These are phyloP conservation scores for Aaosphaeria pasadenensis DNA, from an alignment of 2,329 filamentous ascomycete genomes.

Conservation along the genomic window DNA sequence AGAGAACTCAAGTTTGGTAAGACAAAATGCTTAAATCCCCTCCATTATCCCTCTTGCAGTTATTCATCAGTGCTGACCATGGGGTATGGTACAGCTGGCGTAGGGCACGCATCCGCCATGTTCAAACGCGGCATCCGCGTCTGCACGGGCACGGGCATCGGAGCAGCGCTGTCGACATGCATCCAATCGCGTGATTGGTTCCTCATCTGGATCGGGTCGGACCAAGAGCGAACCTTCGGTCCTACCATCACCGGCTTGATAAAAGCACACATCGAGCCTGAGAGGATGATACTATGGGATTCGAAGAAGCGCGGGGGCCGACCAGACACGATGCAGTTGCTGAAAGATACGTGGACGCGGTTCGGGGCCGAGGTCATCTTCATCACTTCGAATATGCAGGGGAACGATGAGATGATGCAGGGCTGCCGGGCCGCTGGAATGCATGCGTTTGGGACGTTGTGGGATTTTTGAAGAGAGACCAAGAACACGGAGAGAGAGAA, in stretches of 20 bases:
- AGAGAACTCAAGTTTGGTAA: constrained; percentile 34
- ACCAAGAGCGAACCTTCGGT: constrained; percentile 34
- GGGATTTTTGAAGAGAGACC: constrained; percentile 24
- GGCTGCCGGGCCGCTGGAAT: constrained; percentile 27
- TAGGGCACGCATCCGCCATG: constrained; percentile 34
- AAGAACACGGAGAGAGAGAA: too few species aligned
- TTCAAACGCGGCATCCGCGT: constrained; percentile 34
- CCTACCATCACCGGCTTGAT: constrained; percentile 32
- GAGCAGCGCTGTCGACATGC: constrained; percentile 33
- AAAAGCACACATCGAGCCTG: constrained; percentile 28
- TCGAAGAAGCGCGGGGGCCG: constrained; percentile 33
- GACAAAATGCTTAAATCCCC: neutral
- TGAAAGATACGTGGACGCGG: constrained; percentile 31
- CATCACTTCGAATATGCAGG: constrained; percentile 34
- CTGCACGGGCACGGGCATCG: constrained; percentile 35
- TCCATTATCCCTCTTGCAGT: neutral
- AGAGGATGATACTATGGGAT: constrained; percentile 37
- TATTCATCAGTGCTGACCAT: constrained; percentile 5
- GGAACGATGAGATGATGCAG: constrained; percentile 38
- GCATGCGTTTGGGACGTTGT: constrained; percentile 34
- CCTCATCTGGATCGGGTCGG: constrained; percentile 36
- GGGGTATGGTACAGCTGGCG: constrained; percentile 18
- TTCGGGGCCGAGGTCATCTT: constrained; percentile 35
- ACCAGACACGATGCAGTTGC: constrained; percentile 29
- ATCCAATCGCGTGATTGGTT: constrained; percentile 36